Conservation (phyloP, 2,329 filamentous ascomycete genomes). For the Nannizziopsis barbatae region DNA sequence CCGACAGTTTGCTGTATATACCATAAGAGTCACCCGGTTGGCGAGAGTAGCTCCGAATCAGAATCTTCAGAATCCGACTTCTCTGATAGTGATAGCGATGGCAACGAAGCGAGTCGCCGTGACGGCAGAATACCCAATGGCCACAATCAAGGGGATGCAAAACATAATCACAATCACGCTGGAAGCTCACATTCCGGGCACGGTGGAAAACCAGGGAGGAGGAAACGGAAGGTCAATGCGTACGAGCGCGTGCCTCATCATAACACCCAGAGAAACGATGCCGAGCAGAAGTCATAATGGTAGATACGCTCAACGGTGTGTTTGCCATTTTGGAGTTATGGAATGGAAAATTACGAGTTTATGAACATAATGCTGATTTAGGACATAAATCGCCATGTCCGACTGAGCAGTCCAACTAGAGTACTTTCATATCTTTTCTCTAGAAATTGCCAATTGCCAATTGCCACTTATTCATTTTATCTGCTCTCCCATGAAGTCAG, state of each 20-base stretch:
- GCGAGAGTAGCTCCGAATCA: slow-evolving; percentile 60
- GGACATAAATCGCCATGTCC: too few relatives aligned
- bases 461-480: too few relatives aligned
- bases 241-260: slow-evolving; percentile 37
- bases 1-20: slow-evolving; percentile 93
- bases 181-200: background rate
- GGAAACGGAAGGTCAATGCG: slow-evolving; percentile 32
- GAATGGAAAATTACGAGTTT: background rate
- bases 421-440: too few relatives aligned
- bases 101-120: slow-evolving; percentile 23
- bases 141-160: slow-evolving; percentile 10
- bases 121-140: slow-evolving; percentile 18
- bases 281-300: background rate
- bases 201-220: slow-evolving; percentile 18
- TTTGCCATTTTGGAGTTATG: background rate
- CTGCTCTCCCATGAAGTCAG: too few relatives aligned
- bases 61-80: slow-evolving; percentile 44
- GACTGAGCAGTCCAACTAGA: too few relatives aligned
- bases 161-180: slow-evolving; percentile 17
- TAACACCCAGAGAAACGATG: slow-evolving; percentile 5
- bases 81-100: slow-evolving; percentile 39
- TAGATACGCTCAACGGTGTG: background rate
- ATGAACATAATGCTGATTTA: too few relatives aligned
- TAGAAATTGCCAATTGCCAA: too few relatives aligned
- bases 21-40: slow-evolving; percentile 68